Evolutionary conservation across 352 stramenopile genomes (phyloP).

Genomic region (Phytophthora tubulina): DNA sequence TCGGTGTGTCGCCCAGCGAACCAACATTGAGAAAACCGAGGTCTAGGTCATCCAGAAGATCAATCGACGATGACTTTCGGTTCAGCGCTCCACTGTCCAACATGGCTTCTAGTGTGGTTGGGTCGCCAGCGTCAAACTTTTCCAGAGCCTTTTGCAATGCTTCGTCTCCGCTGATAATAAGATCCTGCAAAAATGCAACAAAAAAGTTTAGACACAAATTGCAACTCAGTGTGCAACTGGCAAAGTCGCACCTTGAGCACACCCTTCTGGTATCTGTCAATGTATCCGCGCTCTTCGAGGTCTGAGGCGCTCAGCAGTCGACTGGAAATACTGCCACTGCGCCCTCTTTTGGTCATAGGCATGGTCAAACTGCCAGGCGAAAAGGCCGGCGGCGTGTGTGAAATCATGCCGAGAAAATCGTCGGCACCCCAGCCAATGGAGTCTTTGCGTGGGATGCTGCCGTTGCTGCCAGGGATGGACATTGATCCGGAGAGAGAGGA

Average conservation of each 20-base stretch:
- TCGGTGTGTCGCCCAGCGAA: conserved; percentile 84
- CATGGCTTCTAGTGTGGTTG: conserved; percentile 86
- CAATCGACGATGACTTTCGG: conserved; percentile 82
- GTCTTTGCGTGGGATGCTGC: conserved; percentile 74
- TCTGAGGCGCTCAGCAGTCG: conserved; percentile 90
- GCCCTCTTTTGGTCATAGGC: conserved; percentile 87
- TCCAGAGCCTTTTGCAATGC: conserved; percentile 90
- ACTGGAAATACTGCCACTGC: conserved; percentile 87
- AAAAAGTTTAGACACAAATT: conserved; percentile 5
- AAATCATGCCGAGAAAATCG: conserved; percentile 90
- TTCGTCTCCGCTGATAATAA: conserved; percentile 93
- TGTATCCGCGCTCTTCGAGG: conserved; percentile 90
- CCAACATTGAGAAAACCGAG: conserved; percentile 90
- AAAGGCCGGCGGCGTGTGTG: conserved; percentile 92
- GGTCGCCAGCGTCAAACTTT: conserved; percentile 89
- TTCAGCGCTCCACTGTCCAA: conserved; percentile 86
- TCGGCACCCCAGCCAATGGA: conserved; percentile 86
- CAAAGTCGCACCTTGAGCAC: conserved; percentile 77
- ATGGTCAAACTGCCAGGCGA: conserved; percentile 90
- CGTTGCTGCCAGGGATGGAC: conserved; percentile 41
- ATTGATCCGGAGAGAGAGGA: conserved; percentile 42
- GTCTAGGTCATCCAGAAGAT: conserved; percentile 88
- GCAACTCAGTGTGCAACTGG: neutral
- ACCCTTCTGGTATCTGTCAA: conserved; percentile 92
- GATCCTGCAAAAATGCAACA: conserved; percentile 54